A percentile compares a stretch with the other conserved stretches of the same genome.
Conservation (phyloP, 2,329 filamentous ascomycete genomes). For the Westerdykella ornata region DNA sequence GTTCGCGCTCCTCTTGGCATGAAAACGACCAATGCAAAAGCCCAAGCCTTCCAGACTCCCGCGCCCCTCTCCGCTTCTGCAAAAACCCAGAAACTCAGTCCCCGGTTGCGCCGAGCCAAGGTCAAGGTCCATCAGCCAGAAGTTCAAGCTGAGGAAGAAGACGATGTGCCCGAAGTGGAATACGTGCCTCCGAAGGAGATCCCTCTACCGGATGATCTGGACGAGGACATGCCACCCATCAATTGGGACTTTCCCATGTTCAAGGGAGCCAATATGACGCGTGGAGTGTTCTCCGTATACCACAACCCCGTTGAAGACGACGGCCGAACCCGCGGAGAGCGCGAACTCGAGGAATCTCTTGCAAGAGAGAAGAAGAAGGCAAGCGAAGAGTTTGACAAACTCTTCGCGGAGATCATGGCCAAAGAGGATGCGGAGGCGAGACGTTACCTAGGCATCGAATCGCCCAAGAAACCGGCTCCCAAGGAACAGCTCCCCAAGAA, state of each 20-base stretch:
- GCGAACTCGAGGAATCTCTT: constrained; percentile 47
- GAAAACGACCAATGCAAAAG: constrained; percentile 95
- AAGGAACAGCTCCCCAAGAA: constrained; percentile 14
- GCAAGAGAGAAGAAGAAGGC: constrained; percentile 45
- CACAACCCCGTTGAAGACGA: constrained; percentile 57
- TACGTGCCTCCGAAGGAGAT: constrained; percentile 71
- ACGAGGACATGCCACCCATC: constrained; percentile 53
- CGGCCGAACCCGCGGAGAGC: constrained; percentile 57
- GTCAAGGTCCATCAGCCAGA: constrained; percentile 60
- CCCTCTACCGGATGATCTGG: constrained; percentile 60
- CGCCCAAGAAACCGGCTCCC: constrained; percentile 23
- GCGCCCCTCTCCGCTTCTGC: constrained; percentile 54
- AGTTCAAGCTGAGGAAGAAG: constrained; percentile 45
- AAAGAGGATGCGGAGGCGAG: constrained; percentile 45
- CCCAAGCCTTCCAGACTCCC: constrained; percentile 58
- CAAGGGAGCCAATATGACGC: constrained; percentile 47
- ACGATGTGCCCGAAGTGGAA: constrained; percentile 70
- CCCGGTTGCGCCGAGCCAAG: constrained; percentile 48
- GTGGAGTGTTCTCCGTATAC: constrained; percentile 48
- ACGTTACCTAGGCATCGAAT: constrained; percentile 23
- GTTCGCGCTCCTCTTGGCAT: constrained; percentile 73
- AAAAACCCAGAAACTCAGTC: constrained; percentile 60
- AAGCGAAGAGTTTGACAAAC: constrained; percentile 61
- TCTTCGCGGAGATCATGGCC: constrained; percentile 56
- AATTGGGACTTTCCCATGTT: constrained; percentile 49